Evolutionary conservation across 2,329 filamentous ascomycete genomes (phyloP), one percentile per base, ranked within the genome.

Genomic region (Exophiala viscosa): DNA sequence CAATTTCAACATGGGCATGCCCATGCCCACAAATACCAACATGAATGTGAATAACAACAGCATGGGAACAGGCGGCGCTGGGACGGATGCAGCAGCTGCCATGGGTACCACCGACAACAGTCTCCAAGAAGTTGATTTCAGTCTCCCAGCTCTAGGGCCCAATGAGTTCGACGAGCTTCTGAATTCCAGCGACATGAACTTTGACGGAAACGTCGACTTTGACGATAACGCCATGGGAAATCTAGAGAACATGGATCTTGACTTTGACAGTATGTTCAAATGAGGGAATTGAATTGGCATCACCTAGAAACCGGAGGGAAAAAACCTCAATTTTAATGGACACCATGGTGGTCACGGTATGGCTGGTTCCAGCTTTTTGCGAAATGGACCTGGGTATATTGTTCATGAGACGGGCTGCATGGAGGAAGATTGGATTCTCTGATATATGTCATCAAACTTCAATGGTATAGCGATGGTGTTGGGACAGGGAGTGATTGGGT

Each of bases 141-240:
- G 59, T 23, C 57, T 60, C n/a, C 59, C 54, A 40, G 46, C 50
- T 18, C 36, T 62, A n/a, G 53, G 52, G 47, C 43, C 53, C 33
- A 50, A 64, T 60, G 64, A 62, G 52, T 46, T 59, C 48, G 63
- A 63, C 23, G 54, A 72, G 60, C 67, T 62, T 2, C 69, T 67
- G 5, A 70, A 69, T 11, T 69, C 71, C 57, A 74, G 72, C 14
- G 73, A 67, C 54, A 59, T 59, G 53, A 59, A 50, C 49, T 75
- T 76, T 50, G 73, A 75, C 49, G 70, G 73, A 47, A 52, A 73
- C n/a, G 72, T 73, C 38, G 48, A 43, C n/a, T 44, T 57, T 10
- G 47, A 47, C 52, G 66, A 72, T 60, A 71, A 71, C 18, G 69
- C 50, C 38, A 34, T 52, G 38, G 51, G 48, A n/a, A 54, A 46